Evolutionary conservation across 306 rosid genomes (phyloP), one percentile per base, ranked within the genome.

Genomic region (Dryas octopetala): DNA sequence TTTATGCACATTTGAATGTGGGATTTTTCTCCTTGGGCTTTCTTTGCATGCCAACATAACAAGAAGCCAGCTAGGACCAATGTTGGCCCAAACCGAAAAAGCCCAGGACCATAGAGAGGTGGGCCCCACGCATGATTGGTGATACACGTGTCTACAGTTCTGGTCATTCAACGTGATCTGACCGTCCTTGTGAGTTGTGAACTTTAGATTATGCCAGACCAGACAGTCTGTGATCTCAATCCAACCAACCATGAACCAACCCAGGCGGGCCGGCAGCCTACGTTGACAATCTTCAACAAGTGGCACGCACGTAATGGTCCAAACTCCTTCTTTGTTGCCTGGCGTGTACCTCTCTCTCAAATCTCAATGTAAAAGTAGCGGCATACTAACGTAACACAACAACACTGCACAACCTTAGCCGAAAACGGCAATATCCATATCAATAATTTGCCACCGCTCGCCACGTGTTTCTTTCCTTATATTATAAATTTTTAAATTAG

Each of bases 401-500:
- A 32, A 32, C 38, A 6, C 46, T 14, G 23, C 23, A 7, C 12
- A 6, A 78, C 46, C 55, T 13, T 32, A 9, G 53, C 57, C 52
- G 52, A 23, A 59, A 79, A 68, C 73, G 47, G 77, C 64, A 76
- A 57, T 5, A 68, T 23, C 71, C 19, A 45, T 16, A 23, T 40
- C 66, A 49, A 76, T 19, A 4, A 14, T n/a, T 26, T 32, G 28
- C 68, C 41, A 19, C 9, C 51, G 13, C 6, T 9, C 4, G 71
- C 83, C 82, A 82, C 80, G 82, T 71, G 85, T 73, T 48, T 15
- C 13, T 13, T 7, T 4, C 50, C 26, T 13, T 0, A 23, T 51
- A n/a, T 0, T 15, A 7, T 14, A 9, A 46, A 51, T 51, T 6
- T 16, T 7, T 7, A 44, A 66, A 4, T 44, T 26, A 4, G 70